phyloP scores from a whole-genome alignment of 208 protist species.

The Endotrypanum monterogeii region DNA sequence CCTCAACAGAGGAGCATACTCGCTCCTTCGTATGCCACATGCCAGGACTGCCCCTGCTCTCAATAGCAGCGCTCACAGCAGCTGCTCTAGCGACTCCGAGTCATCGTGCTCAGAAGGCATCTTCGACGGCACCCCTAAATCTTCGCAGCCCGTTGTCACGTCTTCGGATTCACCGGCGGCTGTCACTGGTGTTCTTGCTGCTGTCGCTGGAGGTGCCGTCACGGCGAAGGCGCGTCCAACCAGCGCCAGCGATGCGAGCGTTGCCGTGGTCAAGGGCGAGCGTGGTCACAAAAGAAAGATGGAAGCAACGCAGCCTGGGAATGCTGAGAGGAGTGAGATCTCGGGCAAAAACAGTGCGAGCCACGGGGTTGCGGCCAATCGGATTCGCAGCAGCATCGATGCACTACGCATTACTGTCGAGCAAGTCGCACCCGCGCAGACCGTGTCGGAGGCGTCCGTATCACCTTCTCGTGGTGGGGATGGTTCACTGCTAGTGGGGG shows the following conservation, averaged over 20 bases:
- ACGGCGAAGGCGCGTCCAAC: not conserved
- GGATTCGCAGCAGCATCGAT: slow-evolving; percentile 8
- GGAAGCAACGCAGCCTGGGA: not conserved
- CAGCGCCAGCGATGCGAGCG: not conserved
- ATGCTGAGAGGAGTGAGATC: not conserved
- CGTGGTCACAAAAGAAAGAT: not conserved
- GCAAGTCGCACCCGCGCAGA: not conserved
- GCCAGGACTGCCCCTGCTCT: not conserved
- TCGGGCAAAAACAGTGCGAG: not conserved
- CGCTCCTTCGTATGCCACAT: slow-evolving; percentile 9
- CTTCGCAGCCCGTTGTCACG: no score
- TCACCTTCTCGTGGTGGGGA: not conserved
- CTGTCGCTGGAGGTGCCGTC: not conserved
- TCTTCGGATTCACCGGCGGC: not conserved
- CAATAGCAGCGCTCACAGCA: not conserved
- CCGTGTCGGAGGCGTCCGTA: not conserved
- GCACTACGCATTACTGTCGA: slow-evolving; percentile 24
- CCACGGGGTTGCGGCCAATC: not conserved
- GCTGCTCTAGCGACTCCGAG: not conserved
- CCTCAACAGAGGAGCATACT: not conserved
- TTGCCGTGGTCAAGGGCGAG: not conserved
- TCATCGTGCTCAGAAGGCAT: not conserved
- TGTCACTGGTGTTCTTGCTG: no score
- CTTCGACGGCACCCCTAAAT: not conserved
- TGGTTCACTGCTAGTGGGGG: not conserved